A percentile compares a stretch with the other conserved stretches of the same genome.
Evolutionary conservation across 176 grass and related monocot species (phyloP).

Genomic region (Carex littledalei): DNA sequence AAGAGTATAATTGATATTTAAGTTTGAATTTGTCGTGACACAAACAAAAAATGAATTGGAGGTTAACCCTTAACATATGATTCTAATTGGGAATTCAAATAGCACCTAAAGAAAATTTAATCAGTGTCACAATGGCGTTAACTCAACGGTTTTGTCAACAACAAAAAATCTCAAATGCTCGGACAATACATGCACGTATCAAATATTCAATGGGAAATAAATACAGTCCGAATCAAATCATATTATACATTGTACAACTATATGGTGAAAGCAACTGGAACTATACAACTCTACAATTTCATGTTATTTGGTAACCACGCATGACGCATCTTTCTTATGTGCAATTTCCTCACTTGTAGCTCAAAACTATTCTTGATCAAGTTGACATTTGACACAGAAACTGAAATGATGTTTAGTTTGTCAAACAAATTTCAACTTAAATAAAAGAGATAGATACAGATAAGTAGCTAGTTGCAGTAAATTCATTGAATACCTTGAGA

Average conservation of each 20-base stretch:
- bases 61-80: background rate
- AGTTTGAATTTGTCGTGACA: background rate
- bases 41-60: background rate
- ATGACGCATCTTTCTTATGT: background rate
- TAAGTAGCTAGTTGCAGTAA: background rate
- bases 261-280: background rate
- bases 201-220: background rate
- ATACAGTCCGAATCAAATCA: background rate
- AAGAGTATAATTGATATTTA: background rate
- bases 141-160: background rate
- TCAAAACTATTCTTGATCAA: background rate
- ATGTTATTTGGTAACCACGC: background rate
- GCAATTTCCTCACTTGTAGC: background rate
- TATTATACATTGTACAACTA: background rate
- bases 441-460: background rate
- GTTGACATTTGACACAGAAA: background rate
- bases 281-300: background rate
- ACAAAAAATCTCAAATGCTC: background rate
- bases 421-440: background rate
- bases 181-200: background rate
- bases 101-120: background rate
- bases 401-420: background rate
- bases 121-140: background rate
- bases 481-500: conserved; percentile 19
- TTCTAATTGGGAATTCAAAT: background rate